phyloP scores from a whole-genome alignment of 1,139 yeast genomes.

The Spencermartinsiella ligniputridi region DNA sequence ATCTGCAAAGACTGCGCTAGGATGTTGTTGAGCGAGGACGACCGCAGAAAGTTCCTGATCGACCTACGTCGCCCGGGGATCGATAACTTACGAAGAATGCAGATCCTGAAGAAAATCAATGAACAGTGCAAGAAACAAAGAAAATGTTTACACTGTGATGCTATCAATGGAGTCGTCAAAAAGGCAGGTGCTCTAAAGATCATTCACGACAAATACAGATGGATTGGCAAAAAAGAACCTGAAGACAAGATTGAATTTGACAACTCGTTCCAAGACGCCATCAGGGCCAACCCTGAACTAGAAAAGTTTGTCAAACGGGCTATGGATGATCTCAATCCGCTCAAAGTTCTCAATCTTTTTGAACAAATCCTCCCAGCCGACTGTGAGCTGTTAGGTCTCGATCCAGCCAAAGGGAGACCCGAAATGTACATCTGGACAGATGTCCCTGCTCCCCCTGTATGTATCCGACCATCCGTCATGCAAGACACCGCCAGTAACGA shows the following conservation, averaged over 20 bases:
- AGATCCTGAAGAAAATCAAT: constrained; percentile 68
- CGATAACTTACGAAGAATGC: constrained; percentile 91
- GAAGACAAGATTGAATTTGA: constrained; percentile 87
- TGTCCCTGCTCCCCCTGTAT: constrained; percentile 97
- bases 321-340: constrained; percentile 90
- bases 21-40: constrained; percentile 66
- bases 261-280: constrained; percentile 58
- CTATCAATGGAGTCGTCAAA: constrained; percentile 93
- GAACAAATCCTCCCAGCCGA: constrained; percentile 81
- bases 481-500: constrained; percentile 92
- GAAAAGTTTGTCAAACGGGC: constrained; percentile 85
- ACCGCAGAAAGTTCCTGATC: constrained; percentile 60
- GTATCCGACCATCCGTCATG: constrained; percentile 97
- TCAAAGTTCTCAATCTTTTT: constrained; percentile 81
- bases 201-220: constrained; percentile 92
- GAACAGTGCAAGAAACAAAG: constrained; percentile 97
- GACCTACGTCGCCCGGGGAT: constrained; percentile 85
- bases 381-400: constrained; percentile 89
- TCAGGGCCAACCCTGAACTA: constrained; percentile 77
- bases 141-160: constrained; percentile 80
- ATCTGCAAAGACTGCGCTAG: constrained; percentile 90
- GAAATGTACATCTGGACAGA: constrained; percentile 97
- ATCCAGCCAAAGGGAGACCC: constrained; percentile 85
- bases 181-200: constrained; percentile 95
- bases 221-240: constrained; percentile 87